Conservation (phyloP, 2,329 filamentous ascomycete genomes). For the Aspergillus floridensis region DNA sequence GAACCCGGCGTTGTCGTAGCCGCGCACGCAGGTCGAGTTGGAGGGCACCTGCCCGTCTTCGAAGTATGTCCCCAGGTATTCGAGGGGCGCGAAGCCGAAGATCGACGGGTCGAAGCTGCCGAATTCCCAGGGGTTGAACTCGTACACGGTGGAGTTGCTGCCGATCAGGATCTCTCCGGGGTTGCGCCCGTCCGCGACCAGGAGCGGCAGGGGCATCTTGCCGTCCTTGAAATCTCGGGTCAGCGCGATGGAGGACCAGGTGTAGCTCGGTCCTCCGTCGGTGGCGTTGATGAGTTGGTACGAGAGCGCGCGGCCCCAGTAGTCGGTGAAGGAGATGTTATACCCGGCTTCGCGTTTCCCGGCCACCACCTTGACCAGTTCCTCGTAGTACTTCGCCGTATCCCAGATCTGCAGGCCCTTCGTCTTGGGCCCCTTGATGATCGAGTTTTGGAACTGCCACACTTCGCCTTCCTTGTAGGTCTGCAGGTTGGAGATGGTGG, state of each 20-base stretch:
- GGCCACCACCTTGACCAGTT: slow-evolving; percentile 58
- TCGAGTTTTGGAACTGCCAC: slow-evolving; percentile 63
- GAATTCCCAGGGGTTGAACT: slow-evolving; percentile 78
- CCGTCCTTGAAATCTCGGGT: slow-evolving; percentile 60
- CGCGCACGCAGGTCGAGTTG: slow-evolving; percentile 64
- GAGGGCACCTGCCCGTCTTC: slow-evolving; percentile 58
- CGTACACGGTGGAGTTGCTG: slow-evolving; percentile 69
- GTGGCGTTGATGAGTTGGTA: slow-evolving; percentile 79
- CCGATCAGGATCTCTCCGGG: slow-evolving; percentile 62
- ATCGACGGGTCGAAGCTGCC: slow-evolving; percentile 73
- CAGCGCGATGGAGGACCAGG: slow-evolving; percentile 74
- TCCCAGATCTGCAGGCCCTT: slow-evolving; percentile 44
- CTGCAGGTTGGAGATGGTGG: slow-evolving; percentile 53
- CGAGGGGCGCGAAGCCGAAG: slow-evolving; percentile 67
- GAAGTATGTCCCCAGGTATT: slow-evolving; percentile 73
- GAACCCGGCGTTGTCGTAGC: slow-evolving; percentile 79
- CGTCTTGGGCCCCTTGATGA: slow-evolving; percentile 56
- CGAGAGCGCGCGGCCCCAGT: slow-evolving; percentile 79
- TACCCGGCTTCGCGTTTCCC: slow-evolving; percentile 64
- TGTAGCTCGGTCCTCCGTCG: slow-evolving; percentile 72
- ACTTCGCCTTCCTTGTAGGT: slow-evolving; percentile 37
- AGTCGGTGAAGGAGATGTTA: slow-evolving; percentile 74
- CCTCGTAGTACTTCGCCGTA: slow-evolving; percentile 60
- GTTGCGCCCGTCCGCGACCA: slow-evolving; percentile 67
- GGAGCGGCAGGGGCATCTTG: slow-evolving; percentile 67